These are phyloP conservation scores for Larix kaempferi DNA, from an alignment of 75 land plant species.

Conservation along the genomic window DNA sequence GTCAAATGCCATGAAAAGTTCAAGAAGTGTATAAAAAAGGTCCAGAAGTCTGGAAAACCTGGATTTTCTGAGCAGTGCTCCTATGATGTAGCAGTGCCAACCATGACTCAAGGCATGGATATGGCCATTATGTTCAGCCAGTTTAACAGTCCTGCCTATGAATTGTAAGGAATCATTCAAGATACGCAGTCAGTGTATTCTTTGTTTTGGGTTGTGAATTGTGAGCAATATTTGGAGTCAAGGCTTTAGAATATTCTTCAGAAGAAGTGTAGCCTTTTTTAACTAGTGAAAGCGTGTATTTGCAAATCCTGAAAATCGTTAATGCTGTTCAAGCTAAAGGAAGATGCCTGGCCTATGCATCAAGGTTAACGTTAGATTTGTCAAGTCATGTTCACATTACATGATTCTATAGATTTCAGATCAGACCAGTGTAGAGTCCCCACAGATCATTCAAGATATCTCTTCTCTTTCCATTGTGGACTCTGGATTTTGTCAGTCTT, in stretches of 20 bases:
- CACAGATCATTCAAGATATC: too few species aligned
- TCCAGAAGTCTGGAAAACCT: conserved; percentile 57
- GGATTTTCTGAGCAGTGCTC: conserved; percentile 78
- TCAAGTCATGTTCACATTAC: too few species aligned
- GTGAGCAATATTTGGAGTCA: background rate
- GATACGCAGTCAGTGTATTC: background rate
- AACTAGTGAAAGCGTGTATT: background rate
- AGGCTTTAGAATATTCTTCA: background rate
- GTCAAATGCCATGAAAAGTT: conserved; percentile 80
- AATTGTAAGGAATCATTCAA: conserved; percentile 1
- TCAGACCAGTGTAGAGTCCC: too few species aligned
- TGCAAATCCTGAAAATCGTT: background rate
- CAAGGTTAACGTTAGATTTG: too few species aligned
- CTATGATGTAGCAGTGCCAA: conserved; percentile 57
- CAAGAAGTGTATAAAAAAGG: conserved; percentile 80
- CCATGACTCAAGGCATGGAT: conserved; percentile 83
- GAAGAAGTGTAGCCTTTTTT: too few species aligned
- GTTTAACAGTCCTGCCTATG: conserved; percentile 20
- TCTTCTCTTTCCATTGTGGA: too few species aligned
- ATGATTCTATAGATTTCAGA: too few species aligned
- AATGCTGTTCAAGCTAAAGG: background rate
- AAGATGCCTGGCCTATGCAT: background rate
- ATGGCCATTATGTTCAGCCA: conserved; percentile 77
- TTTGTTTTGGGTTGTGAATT: background rate
- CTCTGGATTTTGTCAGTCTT: too few species aligned